Base-by-base conservation (phyloP, 169 alveolate species). In the Plasmodium knowlesi region DNA sequence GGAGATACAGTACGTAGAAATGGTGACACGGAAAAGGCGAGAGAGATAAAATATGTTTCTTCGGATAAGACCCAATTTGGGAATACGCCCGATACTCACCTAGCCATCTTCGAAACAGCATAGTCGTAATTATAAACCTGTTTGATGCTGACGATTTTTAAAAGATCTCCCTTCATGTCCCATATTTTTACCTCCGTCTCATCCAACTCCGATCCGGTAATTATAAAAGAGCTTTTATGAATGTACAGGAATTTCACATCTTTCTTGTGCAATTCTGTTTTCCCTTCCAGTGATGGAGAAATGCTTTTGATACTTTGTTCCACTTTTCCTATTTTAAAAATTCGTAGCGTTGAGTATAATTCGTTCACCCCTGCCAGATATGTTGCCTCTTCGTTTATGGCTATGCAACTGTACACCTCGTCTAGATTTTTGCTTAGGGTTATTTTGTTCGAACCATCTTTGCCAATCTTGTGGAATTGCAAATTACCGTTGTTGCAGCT, bases 141-240 rank as follows among this genome's bases (percentile, higher is more conserved):
- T 46, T 81, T 81, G 30, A 81, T 81, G 43, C 88, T 81, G 5
- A 81, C 28, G 39, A 43, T 12, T 81, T 81, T 81, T 81, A 81
- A 41, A 39, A 81, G 71, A n/a, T 81, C 88, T 12, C 88, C 88
- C 37, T 81, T 39, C 88, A 81, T 43, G 25, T 81, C 67, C 88
- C 88, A 81, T 30, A 81, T 37, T 16, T 81, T 81, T 81, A 81
- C 88, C 67, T 81, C 88, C 67, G 88, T 81, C 37, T 81, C 88
- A 43, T 81, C 88, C 9, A 81, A 50, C 73, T 81, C 88, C 25
- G 88, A 37, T 41, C 88, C 88, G 6, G 88, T 81, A 81, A 81
- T 37, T 5, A 81, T 81, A 81, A 28, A 81, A 16, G 72, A 39
- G 67, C 25, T 81, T 41, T 81, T 81, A 81, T 81, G 88, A 46